Base-by-base conservation (phyloP, 116 monocot genomes). In the Trichopus zeylanicus region DNA sequence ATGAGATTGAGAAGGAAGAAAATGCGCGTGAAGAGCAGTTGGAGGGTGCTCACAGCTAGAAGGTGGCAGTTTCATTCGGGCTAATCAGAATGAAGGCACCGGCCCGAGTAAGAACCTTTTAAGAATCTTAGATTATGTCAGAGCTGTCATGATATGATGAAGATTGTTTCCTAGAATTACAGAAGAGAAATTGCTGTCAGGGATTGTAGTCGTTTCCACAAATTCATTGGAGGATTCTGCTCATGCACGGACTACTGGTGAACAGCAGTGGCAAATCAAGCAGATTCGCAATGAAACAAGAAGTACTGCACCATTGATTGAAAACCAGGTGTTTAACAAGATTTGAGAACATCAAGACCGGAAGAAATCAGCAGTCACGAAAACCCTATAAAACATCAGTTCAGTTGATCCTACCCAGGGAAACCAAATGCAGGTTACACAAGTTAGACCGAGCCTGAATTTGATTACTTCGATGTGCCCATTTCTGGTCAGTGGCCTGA, bases 51-150 rank as follows among this genome's bases (percentile, higher is more conserved):
- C 68, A 68, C 51, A 59, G 59, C 27, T 59, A 68, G 52, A 68
- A 47, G 60, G 6, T 59, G 18, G 68, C 68, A 12, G 15, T 68
- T 6, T 48, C 60, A 6, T 56, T 59, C 18, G 68, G 59, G n/a
- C 18, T 68, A 18, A 49, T 60, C 5, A 68, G 28, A 16, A 29
- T 8, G 0, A 3, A 38, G 24, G 27, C 16, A 6, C 21, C 27
- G 10, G 7, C 33, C 2, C 34, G 60, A 1, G 34, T 69, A 9
- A 37, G 68, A 29, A 58, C 60, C 12, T 60, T n/a, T 18, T 0
- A 69, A 69, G 68, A 69, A 69, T 35, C 54, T 69, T 15, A 31
- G 61, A 24, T 51, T 68, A 23, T 68, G 59, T 37, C 31, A 51
- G 33, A 23, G 52, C 11, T 68, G 68, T 18, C 69, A 61, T 51